Evolutionary conservation across 208 protist species (phyloP).

Genomic region (Wallacemonas collosoma): DNA sequence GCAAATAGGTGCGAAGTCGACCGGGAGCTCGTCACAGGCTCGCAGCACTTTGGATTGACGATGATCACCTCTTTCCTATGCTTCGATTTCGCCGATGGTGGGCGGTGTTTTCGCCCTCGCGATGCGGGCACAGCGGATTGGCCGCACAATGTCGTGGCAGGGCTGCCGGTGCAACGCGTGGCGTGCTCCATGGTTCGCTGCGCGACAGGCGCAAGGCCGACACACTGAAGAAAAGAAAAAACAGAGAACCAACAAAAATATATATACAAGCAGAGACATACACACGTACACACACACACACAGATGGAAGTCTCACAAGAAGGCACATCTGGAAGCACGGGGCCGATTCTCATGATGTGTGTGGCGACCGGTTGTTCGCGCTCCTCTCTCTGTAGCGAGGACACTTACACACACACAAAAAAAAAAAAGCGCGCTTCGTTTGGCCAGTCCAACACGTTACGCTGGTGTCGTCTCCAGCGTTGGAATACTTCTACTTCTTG

Average conservation of each 20-base stretch:
- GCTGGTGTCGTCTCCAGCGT: too few relatives aligned
- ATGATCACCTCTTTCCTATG: neutral
- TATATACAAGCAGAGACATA: neutral
- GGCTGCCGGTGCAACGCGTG: too few relatives aligned
- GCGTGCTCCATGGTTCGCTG: too few relatives aligned
- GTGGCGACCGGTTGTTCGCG: too few relatives aligned
- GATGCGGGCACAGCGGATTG: too few relatives aligned
- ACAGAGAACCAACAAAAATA: conserved; percentile 21
- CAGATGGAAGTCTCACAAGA: too few relatives aligned
- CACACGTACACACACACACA: neutral
- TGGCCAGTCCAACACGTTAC: too few relatives aligned
- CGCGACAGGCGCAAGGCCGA: neutral
- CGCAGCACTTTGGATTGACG: conserved; percentile 4
- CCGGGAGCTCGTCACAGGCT: neutral
- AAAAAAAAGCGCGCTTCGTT: neutral
- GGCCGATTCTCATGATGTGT: too few relatives aligned
- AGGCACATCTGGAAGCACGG: too few relatives aligned
- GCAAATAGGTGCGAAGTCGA: neutral
- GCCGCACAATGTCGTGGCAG: too few relatives aligned
- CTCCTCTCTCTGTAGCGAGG: too few relatives aligned
- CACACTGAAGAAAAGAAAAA: conserved; percentile 5
- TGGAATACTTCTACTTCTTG: too few relatives aligned
- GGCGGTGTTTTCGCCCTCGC: neutral
- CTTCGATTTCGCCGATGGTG: neutral
- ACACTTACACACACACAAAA: neutral